These are phyloP conservation scores for Isabelozyma gotoi DNA, from an alignment of 805 yeast genomes.

Conservation along the genomic window DNA sequence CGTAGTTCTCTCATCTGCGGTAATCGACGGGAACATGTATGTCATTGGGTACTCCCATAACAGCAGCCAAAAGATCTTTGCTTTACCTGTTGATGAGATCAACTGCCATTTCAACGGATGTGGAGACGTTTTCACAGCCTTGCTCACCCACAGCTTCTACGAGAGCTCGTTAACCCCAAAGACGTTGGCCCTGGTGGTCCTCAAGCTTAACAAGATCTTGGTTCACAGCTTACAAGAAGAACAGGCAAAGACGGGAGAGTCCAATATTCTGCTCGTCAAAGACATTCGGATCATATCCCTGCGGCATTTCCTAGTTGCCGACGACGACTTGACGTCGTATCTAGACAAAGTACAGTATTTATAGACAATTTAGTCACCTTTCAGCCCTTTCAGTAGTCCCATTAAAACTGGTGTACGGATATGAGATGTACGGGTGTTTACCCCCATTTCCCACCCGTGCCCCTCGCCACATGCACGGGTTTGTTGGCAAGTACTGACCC, in stretches of 20 bases:
- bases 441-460: not conserved
- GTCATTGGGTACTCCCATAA: slow-evolving; percentile 35
- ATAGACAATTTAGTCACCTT: no score
- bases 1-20: slow-evolving; percentile 61
- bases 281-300: slow-evolving; percentile 38
- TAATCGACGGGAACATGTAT: slow-evolving; percentile 34
- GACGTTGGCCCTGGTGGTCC: slow-evolving; percentile 24
- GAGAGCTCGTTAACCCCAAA: slow-evolving; percentile 23
- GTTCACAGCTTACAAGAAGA: slow-evolving; percentile 24
- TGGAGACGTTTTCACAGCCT: slow-evolving; percentile 70
- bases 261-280: slow-evolving; percentile 23
- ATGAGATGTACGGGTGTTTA: not conserved
- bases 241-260: slow-evolving; percentile 6
- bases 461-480: no score
- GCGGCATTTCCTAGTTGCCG: slow-evolving; percentile 20
- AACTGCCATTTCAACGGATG: slow-evolving; percentile 69
- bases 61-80: slow-evolving; percentile 17
- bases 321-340: not conserved
- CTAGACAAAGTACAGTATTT: not conserved
- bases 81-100: slow-evolving; percentile 46
- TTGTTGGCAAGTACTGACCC: no score
- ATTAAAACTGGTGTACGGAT: not conserved
- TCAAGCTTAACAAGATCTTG: slow-evolving; percentile 28
- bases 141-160: slow-evolving; percentile 52
- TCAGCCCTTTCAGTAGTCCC: not conserved